Conservation (phyloP, 1,284 basidiomycete genomes). For the Athelia sp. region DNA sequence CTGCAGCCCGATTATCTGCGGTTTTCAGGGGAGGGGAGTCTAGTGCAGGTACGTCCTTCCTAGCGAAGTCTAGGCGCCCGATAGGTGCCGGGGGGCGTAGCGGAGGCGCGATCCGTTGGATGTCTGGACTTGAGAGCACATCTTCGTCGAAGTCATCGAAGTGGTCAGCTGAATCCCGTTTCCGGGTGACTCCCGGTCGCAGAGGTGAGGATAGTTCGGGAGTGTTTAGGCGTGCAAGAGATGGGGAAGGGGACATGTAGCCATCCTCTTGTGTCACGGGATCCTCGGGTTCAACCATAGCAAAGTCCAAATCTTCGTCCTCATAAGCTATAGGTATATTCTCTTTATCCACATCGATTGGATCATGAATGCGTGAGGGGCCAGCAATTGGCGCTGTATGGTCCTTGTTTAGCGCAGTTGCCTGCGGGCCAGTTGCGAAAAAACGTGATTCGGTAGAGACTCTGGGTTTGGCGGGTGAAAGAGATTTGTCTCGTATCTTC, state of each 20-base stretch:
- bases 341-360: slow-evolving; percentile 35
- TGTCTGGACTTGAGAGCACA: slow-evolving; percentile 55
- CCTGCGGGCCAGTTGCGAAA: slow-evolving; percentile 6
- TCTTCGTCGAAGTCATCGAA: slow-evolving; percentile 51
- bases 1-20: slow-evolving; percentile 11
- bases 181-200: slow-evolving; percentile 15
- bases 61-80: neutral
- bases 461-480: slow-evolving; percentile 14
- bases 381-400: slow-evolving; percentile 24
- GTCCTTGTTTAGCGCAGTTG: neutral
- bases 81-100: slow-evolving; percentile 10
- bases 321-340: slow-evolving; percentile 32
- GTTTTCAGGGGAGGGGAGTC: too few species aligned
- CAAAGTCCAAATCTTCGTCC: slow-evolving; percentile 32
- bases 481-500: slow-evolving; percentile 31
- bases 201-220: slow-evolving; percentile 64
- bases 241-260: slow-evolving; percentile 64
- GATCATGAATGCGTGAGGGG: slow-evolving; percentile 29
- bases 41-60: too few species aligned
- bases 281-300: slow-evolving; percentile 29
- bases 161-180: slow-evolving; percentile 11
- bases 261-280: slow-evolving; percentile 69
- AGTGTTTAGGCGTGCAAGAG: slow-evolving; percentile 40
- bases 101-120: slow-evolving; percentile 19
- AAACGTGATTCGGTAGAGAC: slow-evolving; percentile 10